Percentiles rank a stretch among this genome's conserved stretches.
These are phyloP conservation scores for Quillaja saponaria DNA, from an alignment of 306 rosid genomes.

Conservation along the genomic window DNA sequence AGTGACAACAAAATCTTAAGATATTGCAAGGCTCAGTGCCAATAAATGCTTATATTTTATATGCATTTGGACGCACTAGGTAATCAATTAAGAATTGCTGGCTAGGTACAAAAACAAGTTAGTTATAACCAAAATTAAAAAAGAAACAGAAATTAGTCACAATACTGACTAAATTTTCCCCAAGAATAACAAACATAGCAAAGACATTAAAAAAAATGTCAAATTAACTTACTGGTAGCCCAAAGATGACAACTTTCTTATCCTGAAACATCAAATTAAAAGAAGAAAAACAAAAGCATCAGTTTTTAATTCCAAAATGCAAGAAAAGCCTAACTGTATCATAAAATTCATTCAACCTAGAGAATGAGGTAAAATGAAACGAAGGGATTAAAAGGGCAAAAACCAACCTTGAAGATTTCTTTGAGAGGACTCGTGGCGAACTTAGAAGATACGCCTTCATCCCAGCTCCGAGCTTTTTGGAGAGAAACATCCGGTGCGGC, in stretches of 20 bases:
- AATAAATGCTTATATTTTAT: too few species aligned
- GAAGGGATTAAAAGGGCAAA: neutral
- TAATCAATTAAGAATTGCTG: too few species aligned
- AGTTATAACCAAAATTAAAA: too few species aligned
- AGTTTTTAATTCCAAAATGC: neutral
- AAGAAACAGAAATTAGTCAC: too few species aligned
- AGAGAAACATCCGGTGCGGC: conserved; percentile 73
- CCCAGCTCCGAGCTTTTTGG: conserved; percentile 94
- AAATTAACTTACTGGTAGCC: conserved; percentile 80
- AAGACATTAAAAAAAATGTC: neutral
- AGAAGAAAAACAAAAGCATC: neutral
- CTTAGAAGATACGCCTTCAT: conserved; percentile 81
- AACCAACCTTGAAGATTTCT: conserved; percentile 74
- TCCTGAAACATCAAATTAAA: conserved; percentile 50
- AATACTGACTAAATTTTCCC: too few species aligned
- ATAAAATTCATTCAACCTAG: too few species aligned
- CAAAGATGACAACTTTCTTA: conserved; percentile 86
- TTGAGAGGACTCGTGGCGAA: conserved; percentile 82
- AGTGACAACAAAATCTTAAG: too few species aligned
- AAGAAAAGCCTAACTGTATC: neutral
- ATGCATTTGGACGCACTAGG: too few species aligned
- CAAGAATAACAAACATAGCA: conserved; percentile 11
- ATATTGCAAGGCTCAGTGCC: too few species aligned
- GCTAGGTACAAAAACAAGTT: too few species aligned
- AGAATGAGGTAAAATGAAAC: neutral